Percentiles rank a stretch among this genome's conserved stretches.
Conservation (phyloP, 2,329 filamentous ascomycete species). For the Cyphellophora europaea region DNA sequence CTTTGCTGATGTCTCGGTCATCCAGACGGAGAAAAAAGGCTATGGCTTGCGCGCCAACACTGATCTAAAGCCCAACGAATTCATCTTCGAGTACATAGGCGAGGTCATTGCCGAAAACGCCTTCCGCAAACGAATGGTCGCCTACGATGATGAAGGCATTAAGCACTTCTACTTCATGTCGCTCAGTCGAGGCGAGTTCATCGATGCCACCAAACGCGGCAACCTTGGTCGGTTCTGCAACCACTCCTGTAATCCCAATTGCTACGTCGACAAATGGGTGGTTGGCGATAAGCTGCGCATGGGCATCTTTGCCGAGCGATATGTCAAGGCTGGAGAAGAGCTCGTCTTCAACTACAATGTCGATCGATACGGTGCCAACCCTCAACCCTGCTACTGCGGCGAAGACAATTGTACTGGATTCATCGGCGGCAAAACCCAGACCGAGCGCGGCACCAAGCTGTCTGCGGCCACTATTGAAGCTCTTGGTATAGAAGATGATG, state of each 20-base stretch:
- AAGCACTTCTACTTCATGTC: conserved; percentile 99
- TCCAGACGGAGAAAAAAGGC: conserved; percentile 97
- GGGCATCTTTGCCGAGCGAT: conserved; percentile 90
- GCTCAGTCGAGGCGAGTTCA: conserved; percentile 88
- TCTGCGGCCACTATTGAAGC: conserved; percentile 86
- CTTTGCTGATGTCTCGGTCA: conserved; percentile 85
- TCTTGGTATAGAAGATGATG: conserved; percentile 84
- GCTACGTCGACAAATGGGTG: conserved; percentile 99
- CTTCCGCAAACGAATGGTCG: conserved; percentile 80
- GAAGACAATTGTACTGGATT: conserved; percentile 92
- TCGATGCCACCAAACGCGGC: conserved; percentile 93
- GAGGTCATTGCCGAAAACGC: conserved; percentile 92
- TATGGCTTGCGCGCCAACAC: conserved; percentile 79
- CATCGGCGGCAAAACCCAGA: conserved; percentile 96
- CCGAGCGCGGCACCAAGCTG: conserved; percentile 85
- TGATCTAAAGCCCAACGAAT: conserved; percentile 71
- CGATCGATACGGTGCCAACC: conserved; percentile 92
- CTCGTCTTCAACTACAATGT: conserved; percentile 99
- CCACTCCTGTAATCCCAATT: conserved; percentile 97
- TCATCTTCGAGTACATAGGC: conserved; percentile 97
- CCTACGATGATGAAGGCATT: conserved; percentile 93
- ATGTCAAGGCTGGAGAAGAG: conserved; percentile 81
- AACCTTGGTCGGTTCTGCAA: conserved; percentile 97
- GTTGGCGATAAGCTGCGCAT: conserved; percentile 95
- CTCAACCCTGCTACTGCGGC: conserved; percentile 92